phyloP scores from a whole-genome alignment of 2,329 filamentous ascomycete genomes.

The Coleophoma cylindrospora region DNA sequence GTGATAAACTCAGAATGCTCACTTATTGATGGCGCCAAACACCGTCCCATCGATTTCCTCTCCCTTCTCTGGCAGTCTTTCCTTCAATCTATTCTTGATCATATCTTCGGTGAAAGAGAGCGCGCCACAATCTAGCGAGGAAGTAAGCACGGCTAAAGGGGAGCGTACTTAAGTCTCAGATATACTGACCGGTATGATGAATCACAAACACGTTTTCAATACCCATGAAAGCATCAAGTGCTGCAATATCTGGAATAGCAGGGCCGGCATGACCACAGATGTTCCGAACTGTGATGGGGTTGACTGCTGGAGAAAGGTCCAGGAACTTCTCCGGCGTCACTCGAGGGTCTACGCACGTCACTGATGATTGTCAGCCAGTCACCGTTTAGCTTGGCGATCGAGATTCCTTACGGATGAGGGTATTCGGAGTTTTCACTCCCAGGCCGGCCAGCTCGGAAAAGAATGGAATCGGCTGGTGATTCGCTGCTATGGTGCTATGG shows the following conservation, averaged over 20 bases:
- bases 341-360: conserved; percentile 7
- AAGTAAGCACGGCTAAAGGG: background rate
- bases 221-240: conserved; percentile 14
- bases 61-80: conserved; percentile 10
- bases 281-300: conserved; percentile 15
- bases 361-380: background rate
- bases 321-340: conserved; percentile 6
- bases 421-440: background rate
- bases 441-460: conserved; percentile 3
- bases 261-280: conserved; percentile 16
- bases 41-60: conserved; percentile 15
- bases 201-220: conserved; percentile 21
- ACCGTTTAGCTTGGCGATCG: background rate
- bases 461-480: conserved; percentile 6
- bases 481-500: conserved; percentile 1
- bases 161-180: background rate
- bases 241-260: conserved; percentile 14
- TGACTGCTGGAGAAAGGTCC: conserved; percentile 5
- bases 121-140: conserved; percentile 16
- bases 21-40: conserved; percentile 23
- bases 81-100: conserved; percentile 14
- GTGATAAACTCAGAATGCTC: background rate
- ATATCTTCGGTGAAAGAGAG: conserved; percentile 14
- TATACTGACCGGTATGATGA: conserved; percentile 21
- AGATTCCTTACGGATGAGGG: conserved; percentile 2